Percentiles rank a stretch among this genome's conserved stretches.
These are phyloP conservation scores for Naganishia albida DNA, from an alignment of 1,284 basidiomycete species.

Conservation along the genomic window DNA sequence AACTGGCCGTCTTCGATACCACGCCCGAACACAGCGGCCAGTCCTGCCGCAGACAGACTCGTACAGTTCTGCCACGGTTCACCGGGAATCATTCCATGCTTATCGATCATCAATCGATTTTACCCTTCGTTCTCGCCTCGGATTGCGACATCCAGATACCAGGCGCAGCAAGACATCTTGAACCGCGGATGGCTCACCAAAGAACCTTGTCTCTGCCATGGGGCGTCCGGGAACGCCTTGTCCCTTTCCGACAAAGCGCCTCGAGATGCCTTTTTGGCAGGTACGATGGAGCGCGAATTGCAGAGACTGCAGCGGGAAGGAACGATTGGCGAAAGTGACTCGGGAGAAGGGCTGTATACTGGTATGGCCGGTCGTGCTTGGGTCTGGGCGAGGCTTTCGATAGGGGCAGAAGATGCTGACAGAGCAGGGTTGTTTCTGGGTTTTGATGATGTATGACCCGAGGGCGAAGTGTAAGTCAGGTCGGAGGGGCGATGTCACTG, in stretches of 20 bases:
- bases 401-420: background rate
- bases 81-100: conserved; percentile 17
- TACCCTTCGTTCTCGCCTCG: conserved; percentile 2
- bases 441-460: conserved; percentile 12
- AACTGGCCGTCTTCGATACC: conserved; percentile 22
- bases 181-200: conserved; percentile 8
- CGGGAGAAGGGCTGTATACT: conserved; percentile 16
- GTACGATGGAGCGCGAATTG: conserved; percentile 2
- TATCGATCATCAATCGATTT: background rate
- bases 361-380: conserved; percentile 15
- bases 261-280: background rate
- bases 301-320: background rate
- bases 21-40: no score
- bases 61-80: conserved; percentile 27
- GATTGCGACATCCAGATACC: background rate
- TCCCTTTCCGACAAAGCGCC: background rate
- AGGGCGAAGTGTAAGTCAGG: no score
- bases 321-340: background rate
- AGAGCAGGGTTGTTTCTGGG: background rate
- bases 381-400: conserved; percentile 6
- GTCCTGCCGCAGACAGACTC: background rate
- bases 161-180: background rate
- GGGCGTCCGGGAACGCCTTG: conserved; percentile 13
- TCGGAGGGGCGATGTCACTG: no score
- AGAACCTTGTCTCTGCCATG: conserved; percentile 27